Percentiles rank a stretch among this genome's conserved stretches.
Evolutionary conservation across 495 filamentous ascomycete species (phyloP).

Genomic region (Aspergillus haitiensis): DNA sequence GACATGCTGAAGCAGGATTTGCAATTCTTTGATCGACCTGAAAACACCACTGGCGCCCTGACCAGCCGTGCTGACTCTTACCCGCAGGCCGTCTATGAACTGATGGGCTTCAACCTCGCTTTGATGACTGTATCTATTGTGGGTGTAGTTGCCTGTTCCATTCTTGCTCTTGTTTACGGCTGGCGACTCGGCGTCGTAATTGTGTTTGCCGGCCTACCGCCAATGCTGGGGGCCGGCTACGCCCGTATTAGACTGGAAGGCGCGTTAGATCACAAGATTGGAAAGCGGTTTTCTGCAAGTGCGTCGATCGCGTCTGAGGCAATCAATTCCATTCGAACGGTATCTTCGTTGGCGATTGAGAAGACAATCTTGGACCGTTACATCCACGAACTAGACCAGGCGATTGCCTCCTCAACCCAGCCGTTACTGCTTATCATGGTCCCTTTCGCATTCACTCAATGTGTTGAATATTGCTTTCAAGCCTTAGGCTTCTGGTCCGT

Average conservation of each 20-base stretch:
- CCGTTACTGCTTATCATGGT: slow-evolving; percentile 45
- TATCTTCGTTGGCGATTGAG: slow-evolving; percentile 57
- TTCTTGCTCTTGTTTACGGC: slow-evolving; percentile 37
- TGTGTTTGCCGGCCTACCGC: slow-evolving; percentile 51
- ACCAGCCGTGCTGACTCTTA: slow-evolving; percentile 42
- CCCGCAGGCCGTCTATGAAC: slow-evolving; percentile 20
- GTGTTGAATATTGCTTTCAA: slow-evolving; percentile 41
- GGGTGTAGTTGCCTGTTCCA: slow-evolving; percentile 39
- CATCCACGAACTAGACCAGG: slow-evolving; percentile 48
- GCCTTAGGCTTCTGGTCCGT: slow-evolving; percentile 59
- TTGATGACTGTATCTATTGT: slow-evolving; percentile 34
- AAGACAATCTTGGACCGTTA: slow-evolving; percentile 32
- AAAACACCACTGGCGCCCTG: slow-evolving; percentile 50
- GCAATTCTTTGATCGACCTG: slow-evolving; percentile 55
- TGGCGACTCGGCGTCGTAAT: slow-evolving; percentile 60
- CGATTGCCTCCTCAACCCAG: slow-evolving; percentile 48
- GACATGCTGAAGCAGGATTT: slow-evolving; percentile 57
- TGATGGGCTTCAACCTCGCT: slow-evolving; percentile 49
- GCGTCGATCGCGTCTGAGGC: slow-evolving; percentile 56
- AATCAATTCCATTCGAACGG: slow-evolving; percentile 55
- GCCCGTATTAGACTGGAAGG: slow-evolving; percentile 34
- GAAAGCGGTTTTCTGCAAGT: slow-evolving; percentile 50
- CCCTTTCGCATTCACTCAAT: slow-evolving; percentile 41
- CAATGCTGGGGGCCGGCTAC: slow-evolving; percentile 53
- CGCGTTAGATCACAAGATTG: slow-evolving; percentile 16